A percentile compares a stretch with the other conserved stretches of the same genome.
phyloP scores from a whole-genome alignment of 2,329 filamentous ascomycete species.

The Monosporascus sp. region DNA sequence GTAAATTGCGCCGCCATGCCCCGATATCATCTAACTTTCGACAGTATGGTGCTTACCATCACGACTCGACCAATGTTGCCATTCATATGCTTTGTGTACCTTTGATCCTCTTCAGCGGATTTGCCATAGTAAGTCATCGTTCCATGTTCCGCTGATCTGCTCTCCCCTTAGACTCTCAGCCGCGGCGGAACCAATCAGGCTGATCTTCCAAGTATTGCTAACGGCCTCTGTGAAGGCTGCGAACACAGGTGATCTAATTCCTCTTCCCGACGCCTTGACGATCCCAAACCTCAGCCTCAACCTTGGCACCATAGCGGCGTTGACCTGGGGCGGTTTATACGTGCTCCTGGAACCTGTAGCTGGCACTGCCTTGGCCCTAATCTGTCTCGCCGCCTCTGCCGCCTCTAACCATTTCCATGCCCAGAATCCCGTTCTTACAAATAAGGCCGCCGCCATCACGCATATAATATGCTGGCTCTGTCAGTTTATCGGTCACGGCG shows the following conservation, averaged over 20 bases:
- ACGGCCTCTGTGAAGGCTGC: slow-evolving; percentile 41
- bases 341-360: slow-evolving; percentile 92
- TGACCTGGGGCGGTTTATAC: slow-evolving; percentile 73
- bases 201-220: slow-evolving; percentile 9
- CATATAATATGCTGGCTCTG: slow-evolving; percentile 76
- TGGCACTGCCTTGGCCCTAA: slow-evolving; percentile 67
- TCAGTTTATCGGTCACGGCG: slow-evolving; percentile 88
- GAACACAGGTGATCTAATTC: slow-evolving; percentile 58
- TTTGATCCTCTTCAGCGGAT: slow-evolving; percentile 63
- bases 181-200: too few species aligned
- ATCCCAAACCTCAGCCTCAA: slow-evolving; percentile 63
- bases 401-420: slow-evolving; percentile 68
- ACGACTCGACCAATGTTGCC: slow-evolving; percentile 67
- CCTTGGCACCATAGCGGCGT: slow-evolving; percentile 57
- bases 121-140: slow-evolving; percentile 58
- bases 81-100: slow-evolving; percentile 81
- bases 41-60: slow-evolving; percentile 81
- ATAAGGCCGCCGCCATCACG: slow-evolving; percentile 55
- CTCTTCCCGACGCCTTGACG: slow-evolving; percentile 61
- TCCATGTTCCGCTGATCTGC: background rate
- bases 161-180: too few species aligned
- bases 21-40: background rate
- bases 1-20: background rate
- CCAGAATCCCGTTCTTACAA: slow-evolving; percentile 44
- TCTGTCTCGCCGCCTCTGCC: slow-evolving; percentile 72